Evolutionary conservation across 768 basidiomycete genomes (phyloP).

Genomic region (Nidula microcarpa): DNA sequence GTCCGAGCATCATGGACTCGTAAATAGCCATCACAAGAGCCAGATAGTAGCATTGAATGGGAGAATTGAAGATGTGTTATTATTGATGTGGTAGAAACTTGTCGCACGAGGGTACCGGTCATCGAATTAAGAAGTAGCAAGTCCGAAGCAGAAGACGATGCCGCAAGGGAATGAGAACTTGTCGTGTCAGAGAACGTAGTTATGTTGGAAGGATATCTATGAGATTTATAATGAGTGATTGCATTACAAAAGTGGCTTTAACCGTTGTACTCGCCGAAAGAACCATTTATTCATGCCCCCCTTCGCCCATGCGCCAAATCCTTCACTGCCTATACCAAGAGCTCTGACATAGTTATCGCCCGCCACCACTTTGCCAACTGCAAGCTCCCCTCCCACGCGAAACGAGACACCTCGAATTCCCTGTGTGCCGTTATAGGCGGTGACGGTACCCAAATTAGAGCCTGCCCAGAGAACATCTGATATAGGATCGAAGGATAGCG

Average conservation of each 20-base stretch:
- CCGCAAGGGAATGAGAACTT: slow-evolving; percentile 53
- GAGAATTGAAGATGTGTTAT: slow-evolving; percentile 66
- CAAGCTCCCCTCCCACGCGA: slow-evolving; percentile 62
- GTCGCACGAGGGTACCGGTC: slow-evolving; percentile 63
- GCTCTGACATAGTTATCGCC: slow-evolving; percentile 81
- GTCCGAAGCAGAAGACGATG: slow-evolving; percentile 56
- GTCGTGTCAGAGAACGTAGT: slow-evolving; percentile 45
- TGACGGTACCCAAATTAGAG: slow-evolving; percentile 63
- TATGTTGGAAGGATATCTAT: slow-evolving; percentile 26
- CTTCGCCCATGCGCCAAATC: slow-evolving; percentile 79
- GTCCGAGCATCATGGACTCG: slow-evolving; percentile 72
- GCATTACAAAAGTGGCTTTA: neutral
- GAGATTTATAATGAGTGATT: neutral
- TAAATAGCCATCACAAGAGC: slow-evolving; percentile 70
- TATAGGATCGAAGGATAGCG: slow-evolving; percentile 86
- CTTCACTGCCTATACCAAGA: slow-evolving; percentile 52
- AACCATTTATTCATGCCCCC: slow-evolving; percentile 86
- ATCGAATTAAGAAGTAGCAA: slow-evolving; percentile 69
- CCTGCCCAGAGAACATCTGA: slow-evolving; percentile 91
- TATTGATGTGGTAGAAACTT: slow-evolving; percentile 51
- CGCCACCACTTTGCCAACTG: slow-evolving; percentile 71
- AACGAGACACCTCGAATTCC: slow-evolving; percentile 72
- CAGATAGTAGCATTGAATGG: slow-evolving; percentile 61
- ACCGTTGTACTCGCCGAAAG: slow-evolving; percentile 45
- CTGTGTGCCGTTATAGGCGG: slow-evolving; percentile 61